phyloP scores from a whole-genome alignment of 1,284 basidiomycete genomes.

The Ganoderma leucocontextum region DNA sequence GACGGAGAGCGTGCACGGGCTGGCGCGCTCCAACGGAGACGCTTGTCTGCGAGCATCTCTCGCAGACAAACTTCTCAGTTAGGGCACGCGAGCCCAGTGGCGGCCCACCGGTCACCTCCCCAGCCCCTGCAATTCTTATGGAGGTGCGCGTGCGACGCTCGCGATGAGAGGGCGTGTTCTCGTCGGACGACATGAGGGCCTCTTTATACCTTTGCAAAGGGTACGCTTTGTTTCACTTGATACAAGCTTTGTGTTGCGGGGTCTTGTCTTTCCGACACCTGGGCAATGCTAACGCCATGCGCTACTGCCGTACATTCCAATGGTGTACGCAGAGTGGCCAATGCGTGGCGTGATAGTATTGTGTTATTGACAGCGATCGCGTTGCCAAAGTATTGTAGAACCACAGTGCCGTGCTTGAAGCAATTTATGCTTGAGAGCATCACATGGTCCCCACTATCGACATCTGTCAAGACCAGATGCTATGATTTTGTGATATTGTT shows the following conservation, averaged over 20 bases:
- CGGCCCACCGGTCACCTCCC: background rate
- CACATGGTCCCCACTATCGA: too few relatives aligned
- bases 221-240: background rate
- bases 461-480: too few relatives aligned
- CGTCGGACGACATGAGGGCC: too few relatives aligned
- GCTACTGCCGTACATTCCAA: background rate
- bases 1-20: background rate
- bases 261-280: background rate
- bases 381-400: too few relatives aligned
- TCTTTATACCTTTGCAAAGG: background rate
- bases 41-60: constrained; percentile 1
- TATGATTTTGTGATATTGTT: too few relatives aligned
- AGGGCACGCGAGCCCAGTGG: background rate
- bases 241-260: background rate
- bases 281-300: background rate
- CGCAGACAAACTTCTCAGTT: constrained; percentile 7
- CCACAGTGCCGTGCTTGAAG: too few relatives aligned
- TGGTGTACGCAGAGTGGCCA: background rate
- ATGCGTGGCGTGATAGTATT: background rate
- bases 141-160: background rate
- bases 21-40: background rate
- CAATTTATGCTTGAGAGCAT: too few relatives aligned
- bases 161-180: too few relatives aligned
- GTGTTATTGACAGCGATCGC: background rate
- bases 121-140: background rate